Conservation (phyloP, 192 early-diverging fungal species). For the Phlyctochytrium arcticum region DNA sequence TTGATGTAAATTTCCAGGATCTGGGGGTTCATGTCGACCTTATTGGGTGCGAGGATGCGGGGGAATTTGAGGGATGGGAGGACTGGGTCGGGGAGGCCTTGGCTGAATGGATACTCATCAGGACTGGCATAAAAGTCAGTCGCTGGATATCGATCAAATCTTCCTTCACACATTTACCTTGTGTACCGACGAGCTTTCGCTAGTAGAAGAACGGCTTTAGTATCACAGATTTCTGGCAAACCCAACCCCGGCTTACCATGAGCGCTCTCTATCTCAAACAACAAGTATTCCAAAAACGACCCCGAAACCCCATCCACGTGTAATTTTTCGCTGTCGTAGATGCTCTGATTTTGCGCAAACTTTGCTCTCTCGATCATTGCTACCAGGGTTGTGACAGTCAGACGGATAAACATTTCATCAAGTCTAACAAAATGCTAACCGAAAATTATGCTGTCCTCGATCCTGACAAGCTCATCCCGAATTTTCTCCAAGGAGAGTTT, state of each 20-base stretch:
- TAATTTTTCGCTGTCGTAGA: conserved; percentile 61
- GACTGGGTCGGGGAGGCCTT: conserved; percentile 75
- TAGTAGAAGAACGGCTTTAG: too few relatives aligned
- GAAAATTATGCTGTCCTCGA: conserved; percentile 95
- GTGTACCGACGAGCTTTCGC: conserved; percentile 78
- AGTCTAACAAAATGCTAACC: conserved; percentile 32
- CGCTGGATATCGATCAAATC: background rate
- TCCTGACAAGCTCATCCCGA: conserved; percentile 67
- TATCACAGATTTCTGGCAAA: background rate
- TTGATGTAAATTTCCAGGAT: conserved; percentile 80
- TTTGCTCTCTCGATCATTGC: conserved; percentile 93
- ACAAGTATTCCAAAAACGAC: conserved; percentile 85
- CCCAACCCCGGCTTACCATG: conserved; percentile 60
- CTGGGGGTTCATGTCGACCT: conserved; percentile 83
- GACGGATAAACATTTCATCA: too few relatives aligned
- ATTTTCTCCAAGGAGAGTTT: conserved; percentile 36
- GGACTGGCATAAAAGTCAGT: conserved; percentile 44
- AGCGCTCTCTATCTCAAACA: conserved; percentile 87
- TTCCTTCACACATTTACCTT: conserved; percentile 21
- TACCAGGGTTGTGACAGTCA: conserved; percentile 5
- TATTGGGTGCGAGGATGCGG: conserved; percentile 61
- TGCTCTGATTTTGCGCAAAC: conserved; percentile 76
- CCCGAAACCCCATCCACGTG: conserved; percentile 62
- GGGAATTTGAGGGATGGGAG: conserved; percentile 82
- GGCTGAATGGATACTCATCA: conserved; percentile 94